Base-by-base conservation (phyloP, 2,329 filamentous ascomycete genomes). In the Rhexocercosporidium sp. region DNA sequence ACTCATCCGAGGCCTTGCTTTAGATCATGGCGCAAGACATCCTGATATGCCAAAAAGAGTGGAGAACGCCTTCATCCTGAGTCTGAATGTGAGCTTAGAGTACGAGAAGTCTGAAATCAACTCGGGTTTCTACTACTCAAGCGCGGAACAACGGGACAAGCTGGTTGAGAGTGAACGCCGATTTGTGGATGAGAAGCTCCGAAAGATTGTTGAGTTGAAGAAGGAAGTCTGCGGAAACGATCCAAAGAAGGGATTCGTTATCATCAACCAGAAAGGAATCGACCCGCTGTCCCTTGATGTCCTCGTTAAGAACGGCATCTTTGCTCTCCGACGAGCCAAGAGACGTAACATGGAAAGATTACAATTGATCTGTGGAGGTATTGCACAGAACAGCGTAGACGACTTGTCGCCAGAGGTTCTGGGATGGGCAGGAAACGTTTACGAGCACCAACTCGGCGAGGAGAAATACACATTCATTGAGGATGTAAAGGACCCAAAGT, bases 21-120 rank as follows among this genome's bases (percentile, higher is more conserved):
- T 99, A 69, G 96, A 99, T 77, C 96, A 99, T 80, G 96, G 96
- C 73, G 94, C 96, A 14, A 89, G 96, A 77, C 96, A 99, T 81
- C 96, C 96, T 3, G 96, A 99, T 78, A 99, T 99, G 96, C 93
- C 96, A 9, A 98, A 97, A 85, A 87, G 92, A 66, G 89, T 99
- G 34, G 93, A 97, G 81, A 97, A 99, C 78, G 96, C 96, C 68
- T 94, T 90, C 80, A 97, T 99, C 76, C 84, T 99, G 69, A 97
- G 93, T 29, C 85, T 99, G 76, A 99, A 99, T 78, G 95, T 99
- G 79, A 96, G 93, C 79, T 84, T 99, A 70, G 96, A 99, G 80
- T 99, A 99, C 80, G 96, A 99, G 82, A 99, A 99, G 85, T 95
- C 94, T 0, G 96, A 99, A 82, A 97, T 99, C 81, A 99, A 99